A percentile compares a stretch with the other conserved stretches of the same genome.
Conservation (phyloP, 495 filamentous ascomycete species). For the Symbiotaphrina buchneri region DNA sequence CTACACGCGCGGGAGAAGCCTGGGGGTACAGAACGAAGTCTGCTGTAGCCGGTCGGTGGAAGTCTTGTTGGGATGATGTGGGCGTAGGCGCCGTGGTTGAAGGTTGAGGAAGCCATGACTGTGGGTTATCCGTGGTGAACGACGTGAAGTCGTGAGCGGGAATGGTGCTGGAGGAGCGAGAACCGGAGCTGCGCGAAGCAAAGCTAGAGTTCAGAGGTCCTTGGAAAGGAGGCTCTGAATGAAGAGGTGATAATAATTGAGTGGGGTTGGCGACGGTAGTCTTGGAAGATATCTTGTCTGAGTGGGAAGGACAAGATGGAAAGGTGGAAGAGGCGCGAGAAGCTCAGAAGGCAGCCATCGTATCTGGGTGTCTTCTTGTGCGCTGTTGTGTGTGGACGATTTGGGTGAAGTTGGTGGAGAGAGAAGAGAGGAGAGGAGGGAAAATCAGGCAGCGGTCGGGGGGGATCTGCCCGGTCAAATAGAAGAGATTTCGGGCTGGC, state of each 20-base stretch:
- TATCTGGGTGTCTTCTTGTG: neutral
- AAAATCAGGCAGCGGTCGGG: no score
- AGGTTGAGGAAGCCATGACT: slow-evolving; percentile 39
- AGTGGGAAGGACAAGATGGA: no score
- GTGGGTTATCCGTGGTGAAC: slow-evolving; percentile 44
- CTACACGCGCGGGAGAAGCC: slow-evolving; percentile 12
- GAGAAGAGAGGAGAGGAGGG: no score
- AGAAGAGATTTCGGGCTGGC: no score
- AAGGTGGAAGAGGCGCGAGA: no score
- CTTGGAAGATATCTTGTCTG: neutral
- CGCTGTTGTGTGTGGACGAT: slow-evolving; percentile 1
- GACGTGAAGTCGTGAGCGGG: slow-evolving; percentile 29
- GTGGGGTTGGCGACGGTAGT: neutral
- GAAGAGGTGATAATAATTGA: neutral
- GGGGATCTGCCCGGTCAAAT: no score
- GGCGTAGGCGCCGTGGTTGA: slow-evolving; percentile 18
- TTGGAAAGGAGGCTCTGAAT: neutral
- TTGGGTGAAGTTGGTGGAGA: no score
- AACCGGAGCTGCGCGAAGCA: slow-evolving; percentile 30
- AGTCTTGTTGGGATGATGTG: slow-evolving; percentile 15
- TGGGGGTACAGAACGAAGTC: slow-evolving; percentile 19
- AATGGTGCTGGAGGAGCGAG: slow-evolving; percentile 16
- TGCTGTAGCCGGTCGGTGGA: slow-evolving; percentile 13
- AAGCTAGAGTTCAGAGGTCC: slow-evolving; percentile 34
- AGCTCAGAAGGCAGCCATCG: slow-evolving; percentile 2